phyloP scores from a whole-genome alignment of 2,329 filamentous ascomycete species.

The Phyllosticta paracitricarpa region DNA sequence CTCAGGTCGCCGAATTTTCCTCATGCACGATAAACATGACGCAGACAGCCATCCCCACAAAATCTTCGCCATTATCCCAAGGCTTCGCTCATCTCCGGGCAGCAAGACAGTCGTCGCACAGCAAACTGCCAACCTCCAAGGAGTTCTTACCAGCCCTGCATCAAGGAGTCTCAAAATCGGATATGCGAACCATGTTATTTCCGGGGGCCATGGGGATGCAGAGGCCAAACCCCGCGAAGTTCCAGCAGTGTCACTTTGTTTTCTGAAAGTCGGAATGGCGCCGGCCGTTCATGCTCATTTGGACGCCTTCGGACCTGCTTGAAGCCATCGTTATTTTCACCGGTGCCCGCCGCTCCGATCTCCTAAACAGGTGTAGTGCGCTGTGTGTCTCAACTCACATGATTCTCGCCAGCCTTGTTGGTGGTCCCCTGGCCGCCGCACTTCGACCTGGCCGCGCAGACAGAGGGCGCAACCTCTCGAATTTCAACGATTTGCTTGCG shows the following conservation, averaged over 20 bases:
- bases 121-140: background rate
- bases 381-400: background rate
- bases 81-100: background rate
- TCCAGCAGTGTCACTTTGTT: background rate
- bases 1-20: background rate
- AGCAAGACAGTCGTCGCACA: background rate
- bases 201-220: background rate
- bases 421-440: background rate
- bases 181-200: background rate
- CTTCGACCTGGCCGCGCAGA: too few relatives aligned
- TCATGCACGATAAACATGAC: background rate
- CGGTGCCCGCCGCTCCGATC: background rate
- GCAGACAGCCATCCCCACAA: background rate
- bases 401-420: background rate
- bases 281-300: background rate
- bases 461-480: background rate
- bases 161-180: background rate
- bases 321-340: background rate
- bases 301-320: background rate
- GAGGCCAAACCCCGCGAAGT: background rate
- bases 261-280: background rate
- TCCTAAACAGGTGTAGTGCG: background rate
- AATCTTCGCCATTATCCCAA: background rate
- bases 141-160: background rate
- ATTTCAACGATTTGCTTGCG: background rate